Evolutionary conservation across 148 eudicot species (phyloP), one percentile per base, ranked within the genome.

Genomic region (Rhododendron vialii): DNA sequence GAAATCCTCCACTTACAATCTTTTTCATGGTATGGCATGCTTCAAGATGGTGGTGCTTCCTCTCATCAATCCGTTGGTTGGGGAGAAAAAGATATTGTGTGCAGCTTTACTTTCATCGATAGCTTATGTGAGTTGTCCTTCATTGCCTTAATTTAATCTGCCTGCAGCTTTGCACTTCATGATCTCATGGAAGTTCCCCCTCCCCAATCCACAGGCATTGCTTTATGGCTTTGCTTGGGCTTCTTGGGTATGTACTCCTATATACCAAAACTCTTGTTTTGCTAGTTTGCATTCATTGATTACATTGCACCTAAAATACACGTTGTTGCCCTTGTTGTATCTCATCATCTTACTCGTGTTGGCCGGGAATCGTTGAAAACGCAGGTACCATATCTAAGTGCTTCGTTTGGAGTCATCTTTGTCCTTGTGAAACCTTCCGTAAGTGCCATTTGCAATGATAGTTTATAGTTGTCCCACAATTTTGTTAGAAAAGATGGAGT

Each of bases 181-280:
- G 14, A 13, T 38, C 22, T 41, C 36, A 78, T 45, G 3, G 18
- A 30, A 55, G 84, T 14, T 73, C 51, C 15, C 12, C 18, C 2
- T 7, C 85, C 82, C 86, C 26, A 3, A 57, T 75, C 78, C 30
- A 77, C 98, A 96, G 98, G 99, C 94, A 71, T 80, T 95, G 78
- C 91, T 96, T 85, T 95, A 96, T 83, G 97, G 99, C 59, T 92
- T 95, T 87, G 99, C 99, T 81, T 96, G 99, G 99, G 98, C 96
- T 86, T 82, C 92, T 78, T 96, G 99, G 99, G 99, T 96, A 94
- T 61, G 93, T 83, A 83, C 36, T 81, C 30, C 81, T 24, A 59
- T 47, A 17, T 86, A n/a, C 84, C 36, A 3, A 65, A 65, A 65
- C 10, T 65, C 22, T 63, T 63, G n/a, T n/a, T 63, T 59, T 2